phyloP scores from a whole-genome alignment of 306 rosid species.

The Cucurbita argyrosperma region DNA sequence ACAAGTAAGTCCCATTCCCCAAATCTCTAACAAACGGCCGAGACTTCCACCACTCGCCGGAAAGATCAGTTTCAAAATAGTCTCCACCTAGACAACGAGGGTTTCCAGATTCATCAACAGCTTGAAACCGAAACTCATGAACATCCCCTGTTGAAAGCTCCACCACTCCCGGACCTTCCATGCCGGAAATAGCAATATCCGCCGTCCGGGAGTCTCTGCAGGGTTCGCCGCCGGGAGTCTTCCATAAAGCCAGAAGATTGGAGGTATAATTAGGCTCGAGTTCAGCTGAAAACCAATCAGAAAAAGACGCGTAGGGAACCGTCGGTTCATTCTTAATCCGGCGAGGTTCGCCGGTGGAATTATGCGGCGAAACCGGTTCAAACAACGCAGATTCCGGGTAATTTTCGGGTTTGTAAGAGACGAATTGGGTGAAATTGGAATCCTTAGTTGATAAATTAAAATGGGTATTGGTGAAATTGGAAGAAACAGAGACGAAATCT shows the following conservation, averaged over 20 bases:
- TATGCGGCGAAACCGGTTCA: conserved; percentile 17
- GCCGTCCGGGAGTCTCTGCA: conserved; percentile 52
- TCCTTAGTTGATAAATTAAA: conserved; percentile 12
- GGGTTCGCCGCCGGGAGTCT: conserved; percentile 56
- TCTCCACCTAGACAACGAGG: conserved; percentile 86
- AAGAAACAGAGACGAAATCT: conserved; percentile 20
- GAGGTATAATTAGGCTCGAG: conserved; percentile 44
- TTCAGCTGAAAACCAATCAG: conserved; percentile 45
- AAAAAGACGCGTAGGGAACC: conserved; percentile 8
- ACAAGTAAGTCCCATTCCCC: conserved; percentile 56
- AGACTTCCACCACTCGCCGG: conserved; percentile 82
- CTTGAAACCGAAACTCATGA: conserved; percentile 53
- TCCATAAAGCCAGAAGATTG: conserved; percentile 55
- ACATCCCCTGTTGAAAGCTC: conserved; percentile 57
- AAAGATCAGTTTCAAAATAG: conserved; percentile 77
- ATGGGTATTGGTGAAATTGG: conserved; percentile 18
- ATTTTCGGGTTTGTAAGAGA: conserved; percentile 14
- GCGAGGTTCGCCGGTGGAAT: conserved; percentile 6
- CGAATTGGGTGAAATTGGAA: conserved; percentile 16
- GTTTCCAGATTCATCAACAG: conserved; percentile 48
- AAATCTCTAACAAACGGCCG: conserved; percentile 74
- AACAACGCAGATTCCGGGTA: conserved; percentile 3
- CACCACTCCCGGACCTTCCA: conserved; percentile 29
- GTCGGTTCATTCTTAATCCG: conserved; percentile 1
- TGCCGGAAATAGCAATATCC: conserved; percentile 40